Percentiles rank a stretch among this genome's conserved stretches.
Conservation (phyloP, 2,329 filamentous ascomycete species). For the Apiospora malaysiana region DNA sequence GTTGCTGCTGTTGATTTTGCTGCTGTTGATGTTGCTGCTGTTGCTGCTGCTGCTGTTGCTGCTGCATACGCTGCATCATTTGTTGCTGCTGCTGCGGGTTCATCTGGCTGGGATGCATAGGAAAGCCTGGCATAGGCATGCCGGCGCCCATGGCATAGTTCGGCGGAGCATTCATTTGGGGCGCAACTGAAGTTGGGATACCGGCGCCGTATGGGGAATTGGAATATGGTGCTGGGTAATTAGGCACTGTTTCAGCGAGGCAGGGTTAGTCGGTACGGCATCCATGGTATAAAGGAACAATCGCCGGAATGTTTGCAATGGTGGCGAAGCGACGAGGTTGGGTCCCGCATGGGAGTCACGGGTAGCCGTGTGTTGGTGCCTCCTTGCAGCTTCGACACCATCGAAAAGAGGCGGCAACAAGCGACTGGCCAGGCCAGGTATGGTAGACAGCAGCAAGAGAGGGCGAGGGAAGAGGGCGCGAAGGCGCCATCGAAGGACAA, state of each 20-base stretch:
- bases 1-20: slow-evolving; percentile 45
- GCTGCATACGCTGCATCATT: slow-evolving; percentile 27
- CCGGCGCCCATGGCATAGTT: slow-evolving; percentile 63
- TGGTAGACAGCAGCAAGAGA: slow-evolving; percentile 21
- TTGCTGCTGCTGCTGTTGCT: slow-evolving; percentile 40
- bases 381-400: slow-evolving; percentile 19
- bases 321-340: slow-evolving; percentile 21
- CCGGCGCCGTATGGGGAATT: slow-evolving; percentile 62
- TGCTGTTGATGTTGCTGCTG: slow-evolving; percentile 37
- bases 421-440: background rate
- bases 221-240: slow-evolving; percentile 63
- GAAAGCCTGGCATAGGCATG: slow-evolving; percentile 58
- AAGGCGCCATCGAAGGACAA: slow-evolving; percentile 14
- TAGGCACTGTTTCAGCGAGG: slow-evolving; percentile 51
- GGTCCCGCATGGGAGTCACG: slow-evolving; percentile 23
- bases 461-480: slow-evolving; percentile 24
- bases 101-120: slow-evolving; percentile 58
- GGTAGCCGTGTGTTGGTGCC: slow-evolving; percentile 26
- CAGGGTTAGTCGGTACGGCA: slow-evolving; percentile 29
- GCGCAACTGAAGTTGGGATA: slow-evolving; percentile 54
- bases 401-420: slow-evolving; percentile 2
- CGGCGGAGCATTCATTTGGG: slow-evolving; percentile 53
- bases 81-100: slow-evolving; percentile 48
- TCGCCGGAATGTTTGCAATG: slow-evolving; percentile 12
- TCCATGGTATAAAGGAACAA: slow-evolving; percentile 21